phyloP scores from a whole-genome alignment of 129 eudicot genomes.

The Arctium lappa region DNA sequence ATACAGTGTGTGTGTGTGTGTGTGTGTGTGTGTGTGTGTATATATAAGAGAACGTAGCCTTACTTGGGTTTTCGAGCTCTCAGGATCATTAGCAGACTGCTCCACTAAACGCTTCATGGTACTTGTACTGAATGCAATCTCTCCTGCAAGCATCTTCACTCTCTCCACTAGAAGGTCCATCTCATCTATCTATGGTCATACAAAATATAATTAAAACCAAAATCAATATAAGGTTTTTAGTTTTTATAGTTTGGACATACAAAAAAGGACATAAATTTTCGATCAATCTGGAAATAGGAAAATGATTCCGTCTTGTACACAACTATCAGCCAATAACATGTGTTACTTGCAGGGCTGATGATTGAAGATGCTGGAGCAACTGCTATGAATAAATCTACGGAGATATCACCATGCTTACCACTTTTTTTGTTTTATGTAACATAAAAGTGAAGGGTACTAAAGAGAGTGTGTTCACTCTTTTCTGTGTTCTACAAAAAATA shows the following conservation, averaged over 20 bases:
- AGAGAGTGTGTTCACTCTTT: too few species aligned
- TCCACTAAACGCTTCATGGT: slow-evolving; percentile 90
- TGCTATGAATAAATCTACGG: too few species aligned
- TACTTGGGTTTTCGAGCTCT: slow-evolving; percentile 69
- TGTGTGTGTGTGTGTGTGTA: neutral
- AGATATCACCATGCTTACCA: too few species aligned
- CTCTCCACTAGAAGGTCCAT: slow-evolving; percentile 95
- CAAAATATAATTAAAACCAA: slow-evolving; percentile 7
- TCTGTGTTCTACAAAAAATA: too few species aligned
- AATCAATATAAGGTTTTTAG: neutral
- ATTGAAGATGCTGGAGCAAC: neutral
- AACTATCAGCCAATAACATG: neutral
- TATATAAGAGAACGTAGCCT: neutral
- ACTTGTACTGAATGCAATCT: slow-evolving; percentile 91
- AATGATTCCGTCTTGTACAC: neutral
- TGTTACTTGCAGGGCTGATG: neutral
- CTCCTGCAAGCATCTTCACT: slow-evolving; percentile 99
- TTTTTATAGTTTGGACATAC: neutral
- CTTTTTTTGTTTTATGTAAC: too few species aligned
- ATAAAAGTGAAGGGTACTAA: too few species aligned
- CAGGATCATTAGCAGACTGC: slow-evolving; percentile 91
- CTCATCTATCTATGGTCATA: slow-evolving; percentile 66
- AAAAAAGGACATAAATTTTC: neutral
- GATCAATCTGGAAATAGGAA: neutral
- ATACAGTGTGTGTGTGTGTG: neutral